Percentiles rank a stretch among this genome's conserved stretches.
Conservation (phyloP, 108 stramenopile genomes). For the Nitzschia putrida region DNA sequence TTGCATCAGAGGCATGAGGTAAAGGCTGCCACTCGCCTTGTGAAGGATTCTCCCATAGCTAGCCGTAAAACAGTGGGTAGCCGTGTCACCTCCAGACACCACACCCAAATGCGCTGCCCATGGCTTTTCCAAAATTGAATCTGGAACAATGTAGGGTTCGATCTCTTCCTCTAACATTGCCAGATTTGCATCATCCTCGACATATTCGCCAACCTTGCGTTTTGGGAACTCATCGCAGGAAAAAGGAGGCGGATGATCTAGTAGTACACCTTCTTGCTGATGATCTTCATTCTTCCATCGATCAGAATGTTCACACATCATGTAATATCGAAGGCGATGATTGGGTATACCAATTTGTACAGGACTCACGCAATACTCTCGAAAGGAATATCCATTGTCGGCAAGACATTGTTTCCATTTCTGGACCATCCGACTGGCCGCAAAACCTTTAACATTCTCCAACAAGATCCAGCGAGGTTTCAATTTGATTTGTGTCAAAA, state of each 20-base stretch:
- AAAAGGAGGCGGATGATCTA: background rate
- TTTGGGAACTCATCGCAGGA: background rate
- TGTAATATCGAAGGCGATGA: slow-evolving; percentile 51
- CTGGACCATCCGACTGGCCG: slow-evolving; percentile 19
- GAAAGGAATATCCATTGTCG: slow-evolving; percentile 26
- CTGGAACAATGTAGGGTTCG: slow-evolving; percentile 18
- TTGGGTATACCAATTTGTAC: slow-evolving; percentile 52
- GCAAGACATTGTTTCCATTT: slow-evolving; percentile 34
- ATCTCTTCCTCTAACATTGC: slow-evolving; percentile 6
- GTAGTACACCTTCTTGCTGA: background rate
- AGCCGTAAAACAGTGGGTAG: slow-evolving; percentile 57
- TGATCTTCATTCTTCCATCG: slow-evolving; percentile 18
- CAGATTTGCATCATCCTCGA: background rate
- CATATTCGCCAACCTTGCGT: slow-evolving; percentile 4
- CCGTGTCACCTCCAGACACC: slow-evolving; percentile 28
- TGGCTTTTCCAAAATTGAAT: slow-evolving; percentile 23
- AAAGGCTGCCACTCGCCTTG: slow-evolving; percentile 44
- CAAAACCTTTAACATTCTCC: slow-evolving; percentile 60
- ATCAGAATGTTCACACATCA: slow-evolving; percentile 38
- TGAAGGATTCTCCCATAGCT: slow-evolving; percentile 46
- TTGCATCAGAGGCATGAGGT: background rate
- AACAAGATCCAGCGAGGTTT: slow-evolving; percentile 46
- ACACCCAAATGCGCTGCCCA: slow-evolving; percentile 43
- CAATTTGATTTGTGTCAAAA: slow-evolving; percentile 12
- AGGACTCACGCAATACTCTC: slow-evolving; percentile 40